Percentiles rank a stretch among this genome's conserved stretches.
Conservation (phyloP, 345 rosid species). For the Aurinia saxatilis region DNA sequence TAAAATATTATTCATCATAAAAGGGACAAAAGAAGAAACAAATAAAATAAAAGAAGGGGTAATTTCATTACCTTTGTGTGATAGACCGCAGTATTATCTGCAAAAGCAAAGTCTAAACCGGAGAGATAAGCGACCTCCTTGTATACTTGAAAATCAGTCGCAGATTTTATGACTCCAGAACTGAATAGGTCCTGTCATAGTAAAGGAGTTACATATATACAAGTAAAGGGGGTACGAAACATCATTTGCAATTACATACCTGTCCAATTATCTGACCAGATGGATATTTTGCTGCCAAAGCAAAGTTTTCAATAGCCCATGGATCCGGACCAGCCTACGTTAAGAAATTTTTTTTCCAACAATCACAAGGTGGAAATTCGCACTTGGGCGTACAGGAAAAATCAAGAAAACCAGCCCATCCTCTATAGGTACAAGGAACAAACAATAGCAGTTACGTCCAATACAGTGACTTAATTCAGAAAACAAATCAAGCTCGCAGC, state of each 20-base stretch:
- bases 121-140: conserved; percentile 87
- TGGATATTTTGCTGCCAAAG: conserved; percentile 77
- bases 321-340: conserved; percentile 87
- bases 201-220: conserved; percentile 14
- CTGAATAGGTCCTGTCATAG: conserved; percentile 72
- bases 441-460: background rate
- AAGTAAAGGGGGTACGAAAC: background rate
- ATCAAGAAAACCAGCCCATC: background rate
- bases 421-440: background rate
- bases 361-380: background rate
- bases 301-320: conserved; percentile 88
- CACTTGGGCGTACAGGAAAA: background rate
- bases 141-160: conserved; percentile 95
- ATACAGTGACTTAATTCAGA: background rate
- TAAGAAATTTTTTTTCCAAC: background rate
- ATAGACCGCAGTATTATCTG: conserved; percentile 79
- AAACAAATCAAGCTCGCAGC: background rate
- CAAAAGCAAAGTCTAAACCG: conserved; percentile 90
- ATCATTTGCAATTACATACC: conserved; percentile 35
- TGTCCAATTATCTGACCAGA: conserved; percentile 67
- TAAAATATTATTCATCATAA: background rate
- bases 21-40: background rate
- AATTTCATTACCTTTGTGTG: conserved; percentile 71
- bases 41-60: background rate
- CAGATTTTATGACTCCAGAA: conserved; percentile 69